These are phyloP conservation scores for Kitagawia praeruptora DNA, from an alignment of 129 eudicot species.

Conservation along the genomic window DNA sequence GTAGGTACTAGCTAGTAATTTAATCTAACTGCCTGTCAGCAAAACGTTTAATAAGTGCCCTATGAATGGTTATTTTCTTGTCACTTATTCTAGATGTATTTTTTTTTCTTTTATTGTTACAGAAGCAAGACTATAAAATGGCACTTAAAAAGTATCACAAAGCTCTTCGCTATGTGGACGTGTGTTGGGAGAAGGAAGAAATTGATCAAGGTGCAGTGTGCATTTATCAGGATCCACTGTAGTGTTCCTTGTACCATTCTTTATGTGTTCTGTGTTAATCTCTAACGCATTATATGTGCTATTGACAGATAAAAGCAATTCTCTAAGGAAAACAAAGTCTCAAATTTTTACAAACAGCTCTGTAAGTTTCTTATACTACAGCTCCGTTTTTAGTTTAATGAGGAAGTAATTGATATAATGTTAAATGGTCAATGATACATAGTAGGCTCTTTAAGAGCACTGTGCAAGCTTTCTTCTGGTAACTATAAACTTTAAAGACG, in stretches of 20 bases:
- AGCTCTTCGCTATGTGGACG: constrained; percentile 70
- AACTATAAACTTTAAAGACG: background rate
- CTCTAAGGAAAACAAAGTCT: constrained; percentile 64
- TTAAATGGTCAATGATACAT: background rate
- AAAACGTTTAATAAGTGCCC: background rate
- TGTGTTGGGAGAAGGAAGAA: constrained; percentile 80
- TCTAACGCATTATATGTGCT: constrained; percentile 16
- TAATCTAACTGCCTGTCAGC: background rate
- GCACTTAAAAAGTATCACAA: constrained; percentile 77
- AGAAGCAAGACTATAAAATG: constrained; percentile 87
- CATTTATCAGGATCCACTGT: background rate
- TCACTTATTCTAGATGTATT: constrained; percentile 4
- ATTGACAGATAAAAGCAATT: constrained; percentile 45
- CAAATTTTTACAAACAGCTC: constrained; percentile 75
- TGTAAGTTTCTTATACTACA: constrained; percentile 39
- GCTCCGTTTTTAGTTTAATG: background rate
- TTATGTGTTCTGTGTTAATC: background rate
- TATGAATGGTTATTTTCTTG: background rate
- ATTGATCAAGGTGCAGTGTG: constrained; percentile 66
- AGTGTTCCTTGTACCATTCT: constrained; percentile 6
- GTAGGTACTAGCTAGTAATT: background rate
- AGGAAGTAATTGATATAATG: background rate
- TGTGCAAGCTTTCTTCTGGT: background rate
- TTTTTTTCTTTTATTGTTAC: constrained; percentile 9
- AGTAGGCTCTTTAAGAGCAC: background rate